phyloP scores from a whole-genome alignment of 2,329 filamentous ascomycete genomes.

The Tolypocladium amazonense region DNA sequence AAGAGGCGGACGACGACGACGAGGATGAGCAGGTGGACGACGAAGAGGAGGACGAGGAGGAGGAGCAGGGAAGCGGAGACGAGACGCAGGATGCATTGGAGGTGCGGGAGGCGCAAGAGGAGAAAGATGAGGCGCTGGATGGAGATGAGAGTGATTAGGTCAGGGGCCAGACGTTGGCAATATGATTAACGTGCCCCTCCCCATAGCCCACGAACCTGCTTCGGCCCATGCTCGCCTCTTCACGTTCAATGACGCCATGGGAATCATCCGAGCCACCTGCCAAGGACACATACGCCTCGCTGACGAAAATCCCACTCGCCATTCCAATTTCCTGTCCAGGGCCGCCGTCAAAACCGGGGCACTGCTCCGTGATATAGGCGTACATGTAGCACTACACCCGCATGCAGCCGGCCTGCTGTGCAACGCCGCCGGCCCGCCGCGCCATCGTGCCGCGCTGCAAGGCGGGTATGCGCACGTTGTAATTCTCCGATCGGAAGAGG shows the following conservation, averaged over 20 bases:
- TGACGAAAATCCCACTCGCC: background rate
- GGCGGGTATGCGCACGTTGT: background rate
- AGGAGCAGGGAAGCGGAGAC: constrained; percentile 41
- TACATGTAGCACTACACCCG: background rate
- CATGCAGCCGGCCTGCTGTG: background rate
- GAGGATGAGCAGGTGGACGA: constrained; percentile 32
- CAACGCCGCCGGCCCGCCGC: background rate
- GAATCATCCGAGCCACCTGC: background rate
- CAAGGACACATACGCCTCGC: background rate
- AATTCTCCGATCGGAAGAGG: background rate
- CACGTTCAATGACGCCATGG: background rate
- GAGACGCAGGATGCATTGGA: constrained; percentile 43
- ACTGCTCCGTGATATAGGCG: background rate
- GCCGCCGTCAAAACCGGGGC: background rate
- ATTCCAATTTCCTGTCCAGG: background rate
- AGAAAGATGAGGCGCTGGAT: constrained; percentile 52
- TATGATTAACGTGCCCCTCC: background rate
- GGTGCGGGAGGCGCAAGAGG: constrained; percentile 34
- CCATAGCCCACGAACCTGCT: background rate
- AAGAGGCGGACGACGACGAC: constrained; percentile 27
- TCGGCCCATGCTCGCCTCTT: background rate
- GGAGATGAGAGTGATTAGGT: constrained; percentile 47
- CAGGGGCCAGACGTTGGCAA: background rate
- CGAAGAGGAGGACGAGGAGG: constrained; percentile 35
- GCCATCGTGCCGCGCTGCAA: background rate